Evolutionary conservation across 2,329 filamentous ascomycete genomes (phyloP).

Genomic region (Trichoderma semiorbis): DNA sequence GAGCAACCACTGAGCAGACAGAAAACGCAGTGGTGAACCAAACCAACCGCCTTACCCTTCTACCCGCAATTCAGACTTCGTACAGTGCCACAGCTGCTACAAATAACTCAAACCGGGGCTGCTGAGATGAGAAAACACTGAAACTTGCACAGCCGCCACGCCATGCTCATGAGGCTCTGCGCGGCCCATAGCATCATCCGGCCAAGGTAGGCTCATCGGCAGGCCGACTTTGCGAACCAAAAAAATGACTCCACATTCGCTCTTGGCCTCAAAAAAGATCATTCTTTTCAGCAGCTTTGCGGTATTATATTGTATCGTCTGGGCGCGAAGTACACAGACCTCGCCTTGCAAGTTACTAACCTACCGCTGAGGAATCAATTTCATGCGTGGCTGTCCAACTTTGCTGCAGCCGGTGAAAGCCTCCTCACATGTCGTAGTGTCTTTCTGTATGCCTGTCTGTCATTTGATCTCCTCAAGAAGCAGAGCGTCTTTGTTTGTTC

Average conservation of each 20-base stretch:
- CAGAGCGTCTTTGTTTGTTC: background rate
- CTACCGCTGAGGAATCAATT: background rate
- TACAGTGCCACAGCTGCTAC: background rate
- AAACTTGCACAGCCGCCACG: conserved; percentile 15
- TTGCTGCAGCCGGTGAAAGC: background rate
- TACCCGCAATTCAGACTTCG: background rate
- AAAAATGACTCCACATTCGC: background rate
- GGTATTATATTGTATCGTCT: background rate
- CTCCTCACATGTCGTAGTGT: background rate
- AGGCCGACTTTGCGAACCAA: background rate
- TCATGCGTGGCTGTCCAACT: background rate
- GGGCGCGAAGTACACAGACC: background rate
- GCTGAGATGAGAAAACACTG: background rate
- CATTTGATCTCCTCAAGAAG: background rate
- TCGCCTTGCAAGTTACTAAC: background rate
- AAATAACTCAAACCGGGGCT: background rate
- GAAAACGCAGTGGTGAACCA: background rate
- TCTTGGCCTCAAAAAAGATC: background rate
- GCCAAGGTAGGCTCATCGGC: background rate
- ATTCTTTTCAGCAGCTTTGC: background rate
- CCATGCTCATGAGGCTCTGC: conserved; percentile 11
- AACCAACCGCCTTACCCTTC: background rate
- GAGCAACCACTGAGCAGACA: too few relatives aligned
- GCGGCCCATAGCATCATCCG: background rate
- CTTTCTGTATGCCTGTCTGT: background rate